Evolutionary conservation across 208 protist genomes (phyloP), one percentile per base, ranked within the genome.

Genomic region (Zelonia costaricensis): DNA sequence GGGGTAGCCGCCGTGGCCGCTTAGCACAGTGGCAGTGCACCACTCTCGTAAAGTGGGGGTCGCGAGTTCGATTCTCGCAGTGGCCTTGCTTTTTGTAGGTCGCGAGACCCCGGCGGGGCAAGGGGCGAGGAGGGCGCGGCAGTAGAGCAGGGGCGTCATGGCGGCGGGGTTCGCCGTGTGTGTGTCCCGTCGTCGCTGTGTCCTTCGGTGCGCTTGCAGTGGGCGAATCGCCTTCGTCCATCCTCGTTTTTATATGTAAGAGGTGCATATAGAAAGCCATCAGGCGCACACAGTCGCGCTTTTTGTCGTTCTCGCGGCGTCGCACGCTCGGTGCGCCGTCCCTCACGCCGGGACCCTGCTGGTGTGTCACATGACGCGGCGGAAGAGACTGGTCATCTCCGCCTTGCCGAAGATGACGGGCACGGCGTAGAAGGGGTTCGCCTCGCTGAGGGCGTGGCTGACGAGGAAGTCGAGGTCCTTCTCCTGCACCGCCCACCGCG

Each of bases 1-100:
- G n/a, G n/a, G n/a, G n/a, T n/a, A n/a, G 0, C 48, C 16, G 18
- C 36, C 43, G 18, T 77, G 89, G 89, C 89, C 78, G 90, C 90
- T 97, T 97, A 97, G 91, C 91, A 94, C 91, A 97, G 91, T 97
- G 90, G 92, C 86, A 97, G 89, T 94, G 90, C 90, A 94, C 86
- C 85, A 91, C 87, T 97, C 89, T 97, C 92, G 92, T 95, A 97
- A 97, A 97, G 87, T 92, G 87, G 87, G 89, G 93, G 91, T 95
- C 93, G 84, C 86, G 88, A 95, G 91, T 97, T 94, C 91, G 86
- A 97, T 97, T 97, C 91, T 95, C 88, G 86, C 85, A 97, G 86
- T 93, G 86, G 91, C 86, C 91, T 96, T 20, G 0, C 18, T 57
- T 80, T 80, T 80, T 78, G 13, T 28, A 4, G 15, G 2, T 8